phyloP scores from a whole-genome alignment of 2,329 filamentous ascomycete species.

The Pseudogymnoascus sp. region DNA sequence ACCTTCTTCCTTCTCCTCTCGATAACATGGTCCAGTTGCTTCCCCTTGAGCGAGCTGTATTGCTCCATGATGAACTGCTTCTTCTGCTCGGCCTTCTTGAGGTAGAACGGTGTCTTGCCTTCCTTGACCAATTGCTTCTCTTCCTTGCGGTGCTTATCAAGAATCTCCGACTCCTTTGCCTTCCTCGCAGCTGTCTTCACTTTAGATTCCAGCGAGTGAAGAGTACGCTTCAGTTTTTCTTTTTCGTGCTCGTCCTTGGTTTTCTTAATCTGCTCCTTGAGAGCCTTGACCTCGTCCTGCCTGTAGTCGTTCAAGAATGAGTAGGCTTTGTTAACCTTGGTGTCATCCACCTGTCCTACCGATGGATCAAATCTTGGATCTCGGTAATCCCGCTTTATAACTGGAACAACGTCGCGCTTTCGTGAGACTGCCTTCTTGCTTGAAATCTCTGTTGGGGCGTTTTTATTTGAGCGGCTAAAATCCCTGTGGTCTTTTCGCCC shows the following conservation, averaged over 20 bases:
- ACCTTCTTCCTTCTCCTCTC: conserved; percentile 87
- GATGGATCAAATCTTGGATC: conserved; percentile 84
- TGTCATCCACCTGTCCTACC: conserved; percentile 46
- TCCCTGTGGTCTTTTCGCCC: conserved; percentile 32
- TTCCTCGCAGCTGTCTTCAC: conserved; percentile 62
- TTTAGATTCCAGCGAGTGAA: conserved; percentile 71
- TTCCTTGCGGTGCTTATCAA: conserved; percentile 66
- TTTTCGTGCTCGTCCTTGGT: conserved; percentile 58
- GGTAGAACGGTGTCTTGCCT: conserved; percentile 86
- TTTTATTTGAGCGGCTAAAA: conserved; percentile 61
- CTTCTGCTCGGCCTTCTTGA: conserved; percentile 90
- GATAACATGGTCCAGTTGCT: conserved; percentile 74
- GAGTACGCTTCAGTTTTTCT: conserved; percentile 60
- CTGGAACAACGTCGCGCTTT: conserved; percentile 60
- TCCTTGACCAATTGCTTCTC: conserved; percentile 80
- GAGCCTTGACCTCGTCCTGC: conserved; percentile 67
- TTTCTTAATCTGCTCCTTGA: conserved; percentile 59
- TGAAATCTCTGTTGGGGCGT: conserved; percentile 76
- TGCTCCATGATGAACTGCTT: conserved; percentile 70
- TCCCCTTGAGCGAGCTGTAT: conserved; percentile 75
- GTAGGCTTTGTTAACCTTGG: conserved; percentile 63
- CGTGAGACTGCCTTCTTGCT: conserved; percentile 79
- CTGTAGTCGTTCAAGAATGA: conserved; percentile 82
- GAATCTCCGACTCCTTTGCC: conserved; percentile 59
- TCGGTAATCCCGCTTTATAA: conserved; percentile 52